Base-by-base conservation (phyloP, 129 eudicot species). In the Cynara cardunculus region DNA sequence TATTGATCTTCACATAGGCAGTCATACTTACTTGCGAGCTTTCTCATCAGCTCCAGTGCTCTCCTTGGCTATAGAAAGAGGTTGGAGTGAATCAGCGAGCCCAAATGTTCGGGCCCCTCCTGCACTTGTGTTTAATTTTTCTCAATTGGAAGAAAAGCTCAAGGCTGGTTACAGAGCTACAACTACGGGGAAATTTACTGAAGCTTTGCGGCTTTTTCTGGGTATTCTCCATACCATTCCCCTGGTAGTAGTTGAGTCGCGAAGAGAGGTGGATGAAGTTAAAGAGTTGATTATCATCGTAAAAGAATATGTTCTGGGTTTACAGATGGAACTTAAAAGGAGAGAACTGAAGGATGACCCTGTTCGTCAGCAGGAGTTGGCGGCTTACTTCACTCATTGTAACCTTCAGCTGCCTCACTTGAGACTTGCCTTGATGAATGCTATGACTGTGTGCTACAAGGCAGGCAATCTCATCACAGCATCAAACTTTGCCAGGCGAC, bases 51-150 rank as follows among this genome's bases (percentile, higher is more conserved):
- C 89, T 39, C 89, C 92, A 5, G 85, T 89, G 44, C 75, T 89
- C 71, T 69, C 89, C 1, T 59, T 81, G 39, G 89, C 89, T 1
- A 34, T 89, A 11, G 92, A 89, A 64, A 74, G 92, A 71, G 92
- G 89, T 5, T 89, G 92, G 92, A 84, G 68, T 27, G 92, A 89
- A 71, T 81, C 89, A 14, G 86, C 88, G 14, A 84, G 87, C 64
- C 92, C 91, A 1, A 88, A 88, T 69, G 91, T 88, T 21, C 85
- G 92, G 31, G 83, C 83, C 61, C 92, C 92, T 1, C 92, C 92
- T 28, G 88, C 88, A 26, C 89, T 89, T 3, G 75, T 83, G 28
- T 89, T 86, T 80, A 81, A 65, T 72, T 89, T 89, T 76, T 84
- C 85, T 16, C 89, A 89, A 41, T 27, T 87, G 78, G 90, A 87